Percentiles rank a stretch among this genome's conserved stretches.
These are phyloP conservation scores for Wickerhamomyces chaumierensis DNA, from an alignment of 805 yeast genomes.

Conservation along the genomic window DNA sequence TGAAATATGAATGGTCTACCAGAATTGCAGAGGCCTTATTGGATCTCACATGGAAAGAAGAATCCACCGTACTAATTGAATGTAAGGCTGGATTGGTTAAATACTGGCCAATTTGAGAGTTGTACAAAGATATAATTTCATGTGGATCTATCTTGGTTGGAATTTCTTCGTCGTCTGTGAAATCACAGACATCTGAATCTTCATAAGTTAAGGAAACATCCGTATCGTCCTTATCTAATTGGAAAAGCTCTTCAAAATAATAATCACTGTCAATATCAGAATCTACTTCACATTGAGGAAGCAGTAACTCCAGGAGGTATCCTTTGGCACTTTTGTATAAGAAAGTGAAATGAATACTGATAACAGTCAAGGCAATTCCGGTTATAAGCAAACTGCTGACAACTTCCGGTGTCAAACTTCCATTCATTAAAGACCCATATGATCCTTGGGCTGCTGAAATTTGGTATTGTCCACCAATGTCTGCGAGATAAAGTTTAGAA, in stretches of 20 bases:
- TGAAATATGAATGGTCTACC: too few species aligned
- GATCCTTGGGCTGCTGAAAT: too few species aligned
- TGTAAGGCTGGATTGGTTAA: too few species aligned
- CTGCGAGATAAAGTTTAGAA: too few species aligned
- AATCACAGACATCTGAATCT: neutral
- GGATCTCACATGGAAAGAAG: too few species aligned
- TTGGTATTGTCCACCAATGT: too few species aligned
- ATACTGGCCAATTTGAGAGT: too few species aligned
- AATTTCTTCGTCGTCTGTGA: neutral
- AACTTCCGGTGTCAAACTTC: neutral
- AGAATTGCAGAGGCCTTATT: too few species aligned
- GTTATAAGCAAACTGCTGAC: neutral
- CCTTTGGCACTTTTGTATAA: neutral
- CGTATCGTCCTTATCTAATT: neutral
- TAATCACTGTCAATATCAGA: neutral
- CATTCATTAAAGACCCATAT: neutral
- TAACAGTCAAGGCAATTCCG: neutral
- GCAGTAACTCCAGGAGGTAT: neutral
- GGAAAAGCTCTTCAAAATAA: neutral
- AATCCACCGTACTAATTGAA: too few species aligned
- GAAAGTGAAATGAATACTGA: neutral
- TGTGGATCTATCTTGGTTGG: neutral
- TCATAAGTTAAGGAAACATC: neutral
- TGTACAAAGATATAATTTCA: neutral
- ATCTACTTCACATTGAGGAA: neutral